Evolutionary conservation across 495 filamentous ascomycete genomes (phyloP).

Genomic region (Hyphodiscus hymeniophilus): DNA sequence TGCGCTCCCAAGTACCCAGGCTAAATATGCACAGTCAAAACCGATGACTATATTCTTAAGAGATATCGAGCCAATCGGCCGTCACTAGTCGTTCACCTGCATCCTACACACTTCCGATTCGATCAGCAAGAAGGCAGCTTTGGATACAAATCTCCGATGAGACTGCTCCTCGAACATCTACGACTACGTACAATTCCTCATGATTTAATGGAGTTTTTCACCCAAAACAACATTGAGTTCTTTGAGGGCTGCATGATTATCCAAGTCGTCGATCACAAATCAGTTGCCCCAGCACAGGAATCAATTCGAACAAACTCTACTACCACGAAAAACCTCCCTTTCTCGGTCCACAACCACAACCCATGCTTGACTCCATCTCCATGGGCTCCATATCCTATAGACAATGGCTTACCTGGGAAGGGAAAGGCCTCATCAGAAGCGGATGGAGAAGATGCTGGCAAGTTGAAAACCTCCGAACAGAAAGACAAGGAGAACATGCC

Average conservation of each 20-base stretch:
- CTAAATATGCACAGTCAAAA: constrained; percentile 44
- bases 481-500: constrained; percentile 43
- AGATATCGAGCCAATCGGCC: constrained; percentile 72
- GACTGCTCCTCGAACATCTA: constrained; percentile 66
- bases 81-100: constrained; percentile 78
- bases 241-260: constrained; percentile 97
- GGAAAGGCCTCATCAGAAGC: constrained; percentile 14
- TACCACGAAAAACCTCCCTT: constrained; percentile 54
- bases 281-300: constrained; percentile 49
- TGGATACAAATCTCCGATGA: constrained; percentile 85
- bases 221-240: constrained; percentile 55
- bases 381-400: constrained; percentile 69
- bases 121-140: constrained; percentile 92
- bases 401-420: constrained; percentile 33
- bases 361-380: constrained; percentile 81
- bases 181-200: constrained; percentile 40
- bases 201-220: constrained; percentile 49
- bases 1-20: background rate
- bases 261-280: constrained; percentile 77
- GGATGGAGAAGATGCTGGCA: constrained; percentile 26
- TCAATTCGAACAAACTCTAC: constrained; percentile 45
- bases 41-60: constrained; percentile 66
- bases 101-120: constrained; percentile 81
- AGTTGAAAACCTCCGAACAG: constrained; percentile 27
- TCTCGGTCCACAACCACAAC: constrained; percentile 87